A percentile compares a stretch with the other conserved stretches of the same genome.
phyloP scores from a whole-genome alignment of 176 grass and related monocot species.

The Bonia amplexicaulis region DNA sequence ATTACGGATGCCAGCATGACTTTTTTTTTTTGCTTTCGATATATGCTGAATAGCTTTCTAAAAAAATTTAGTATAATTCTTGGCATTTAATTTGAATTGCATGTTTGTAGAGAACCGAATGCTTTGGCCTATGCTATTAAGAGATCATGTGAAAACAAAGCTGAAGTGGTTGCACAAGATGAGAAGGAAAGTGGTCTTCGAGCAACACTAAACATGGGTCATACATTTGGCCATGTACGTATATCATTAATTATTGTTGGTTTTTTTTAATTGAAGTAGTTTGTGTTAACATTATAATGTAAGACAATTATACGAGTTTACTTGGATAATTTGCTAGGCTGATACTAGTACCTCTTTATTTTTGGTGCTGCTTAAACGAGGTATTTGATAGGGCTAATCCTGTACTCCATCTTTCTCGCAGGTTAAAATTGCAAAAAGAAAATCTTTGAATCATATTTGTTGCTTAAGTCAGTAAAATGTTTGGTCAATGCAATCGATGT shows the following conservation, averaged over 20 bases:
- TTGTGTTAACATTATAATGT: not conserved
- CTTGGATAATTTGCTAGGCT: not conserved
- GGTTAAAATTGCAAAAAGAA: not conserved
- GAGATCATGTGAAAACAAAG: constrained; percentile 98
- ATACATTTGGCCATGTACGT: constrained; percentile 98
- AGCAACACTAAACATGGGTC: constrained; percentile 92
- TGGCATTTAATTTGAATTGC: constrained; percentile 12
- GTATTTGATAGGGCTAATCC: not conserved
- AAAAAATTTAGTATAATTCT: not conserved
- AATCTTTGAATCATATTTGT: not conserved
- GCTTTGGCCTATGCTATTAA: constrained; percentile 85
- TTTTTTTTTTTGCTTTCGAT: not conserved
- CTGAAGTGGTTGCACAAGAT: constrained; percentile 89
- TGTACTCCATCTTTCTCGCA: not conserved
- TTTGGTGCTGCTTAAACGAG: not conserved
- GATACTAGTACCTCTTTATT: not conserved
- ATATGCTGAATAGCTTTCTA: not conserved
- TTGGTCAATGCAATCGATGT: not conserved
- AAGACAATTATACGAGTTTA: not conserved
- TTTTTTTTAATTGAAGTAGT: not conserved
- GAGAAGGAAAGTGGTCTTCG: constrained; percentile 94
- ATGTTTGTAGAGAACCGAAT: constrained; percentile 70
- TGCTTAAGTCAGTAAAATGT: not conserved
- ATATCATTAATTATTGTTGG: not conserved
- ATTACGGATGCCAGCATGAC: not conserved